Evolutionary conservation across 2,329 filamentous ascomycete species (phyloP).

Genomic region (Trichoderma semiorbis): DNA sequence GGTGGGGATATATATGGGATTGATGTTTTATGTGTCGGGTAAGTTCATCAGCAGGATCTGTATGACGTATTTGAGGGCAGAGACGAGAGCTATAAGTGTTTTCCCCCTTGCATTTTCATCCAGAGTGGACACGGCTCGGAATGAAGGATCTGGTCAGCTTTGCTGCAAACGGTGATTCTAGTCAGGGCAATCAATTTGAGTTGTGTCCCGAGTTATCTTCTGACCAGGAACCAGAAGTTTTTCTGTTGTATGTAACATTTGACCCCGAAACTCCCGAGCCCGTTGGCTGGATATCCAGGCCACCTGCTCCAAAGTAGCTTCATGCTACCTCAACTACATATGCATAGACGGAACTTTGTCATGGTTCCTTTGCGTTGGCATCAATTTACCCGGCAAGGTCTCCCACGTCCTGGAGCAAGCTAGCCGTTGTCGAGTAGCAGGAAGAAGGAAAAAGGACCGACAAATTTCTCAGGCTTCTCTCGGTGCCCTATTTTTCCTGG

Average conservation of each 20-base stretch:
- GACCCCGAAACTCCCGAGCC: not conserved
- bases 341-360: constrained; percentile 3
- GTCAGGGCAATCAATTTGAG: constrained; percentile 2
- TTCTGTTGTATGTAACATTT: not conserved
- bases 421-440: not conserved
- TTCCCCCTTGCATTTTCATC: not conserved
- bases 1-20: not conserved
- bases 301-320: not conserved
- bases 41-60: not conserved
- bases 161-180: not conserved
- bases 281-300: not conserved
- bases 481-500: not conserved
- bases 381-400: constrained; percentile 11
- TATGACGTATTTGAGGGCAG: not conserved
- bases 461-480: not conserved
- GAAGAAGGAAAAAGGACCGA: constrained; percentile 1
- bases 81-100: not conserved
- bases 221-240: not conserved
- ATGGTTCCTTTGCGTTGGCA: not conserved
- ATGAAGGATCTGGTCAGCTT: not conserved
- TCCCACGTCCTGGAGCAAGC: not conserved
- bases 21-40: not conserved
- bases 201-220: not conserved
- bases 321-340: not conserved
- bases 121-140: not conserved